phyloP scores from a whole-genome alignment of 352 stramenopile genomes.

The Globisporangium alternatum region DNA sequence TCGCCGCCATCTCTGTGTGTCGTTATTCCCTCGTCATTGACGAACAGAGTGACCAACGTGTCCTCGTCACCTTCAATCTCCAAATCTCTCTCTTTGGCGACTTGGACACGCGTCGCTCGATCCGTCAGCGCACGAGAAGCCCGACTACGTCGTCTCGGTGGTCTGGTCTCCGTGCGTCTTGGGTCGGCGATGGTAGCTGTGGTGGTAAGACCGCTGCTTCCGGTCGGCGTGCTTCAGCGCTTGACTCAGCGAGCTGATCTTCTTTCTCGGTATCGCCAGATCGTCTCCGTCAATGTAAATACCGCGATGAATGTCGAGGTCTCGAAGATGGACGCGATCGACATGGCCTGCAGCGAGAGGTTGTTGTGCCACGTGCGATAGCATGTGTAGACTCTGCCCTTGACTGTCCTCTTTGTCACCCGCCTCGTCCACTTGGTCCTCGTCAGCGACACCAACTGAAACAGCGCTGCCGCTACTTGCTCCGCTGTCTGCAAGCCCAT shows the following conservation, averaged over 20 bases:
- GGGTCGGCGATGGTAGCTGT: slow-evolving; percentile 23
- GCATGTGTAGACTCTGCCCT: neutral
- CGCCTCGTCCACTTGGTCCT: neutral
- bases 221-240: slow-evolving; percentile 43
- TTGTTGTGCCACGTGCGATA: slow-evolving; percentile 14
- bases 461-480: slow-evolving; percentile 2
- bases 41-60: neutral
- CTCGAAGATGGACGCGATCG: slow-evolving; percentile 30
- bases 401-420: slow-evolving; percentile 9
- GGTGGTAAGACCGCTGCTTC: slow-evolving; percentile 34
- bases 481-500: neutral
- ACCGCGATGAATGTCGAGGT: slow-evolving; percentile 31
- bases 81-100: neutral
- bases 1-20: neutral
- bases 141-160: slow-evolving; percentile 11
- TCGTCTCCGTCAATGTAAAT: slow-evolving; percentile 36
- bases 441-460: neutral
- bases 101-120: neutral
- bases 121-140: neutral
- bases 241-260: slow-evolving; percentile 35
- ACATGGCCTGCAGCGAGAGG: slow-evolving; percentile 18
- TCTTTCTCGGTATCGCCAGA: slow-evolving; percentile 33
- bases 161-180: slow-evolving; percentile 22
- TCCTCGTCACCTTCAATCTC: slow-evolving; percentile 4
- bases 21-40: neutral